A percentile compares a stretch with the other conserved stretches of the same genome.
Evolutionary conservation across 2,329 filamentous ascomycete species (phyloP).

Genomic region (Hyphodiscus sp.): DNA sequence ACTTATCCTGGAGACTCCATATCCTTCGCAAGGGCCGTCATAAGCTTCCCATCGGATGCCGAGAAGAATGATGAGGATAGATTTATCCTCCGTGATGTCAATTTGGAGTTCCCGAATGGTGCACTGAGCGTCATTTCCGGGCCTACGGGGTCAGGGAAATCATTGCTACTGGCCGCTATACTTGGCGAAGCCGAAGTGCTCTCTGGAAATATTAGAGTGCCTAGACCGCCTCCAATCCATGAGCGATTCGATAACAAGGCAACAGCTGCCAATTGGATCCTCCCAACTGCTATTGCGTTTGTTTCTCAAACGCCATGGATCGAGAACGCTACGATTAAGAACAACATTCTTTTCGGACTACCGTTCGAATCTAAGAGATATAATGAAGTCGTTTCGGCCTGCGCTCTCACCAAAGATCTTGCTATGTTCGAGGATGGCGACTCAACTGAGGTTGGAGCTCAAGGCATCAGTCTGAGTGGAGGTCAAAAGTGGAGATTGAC

Average conservation of each 20-base stretch:
- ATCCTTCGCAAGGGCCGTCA: constrained; percentile 56
- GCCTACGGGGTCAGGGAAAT: constrained; percentile 72
- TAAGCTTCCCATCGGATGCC: constrained; percentile 67
- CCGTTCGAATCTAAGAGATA: constrained; percentile 62
- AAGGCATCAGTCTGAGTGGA: constrained; percentile 75
- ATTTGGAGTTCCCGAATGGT: constrained; percentile 57
- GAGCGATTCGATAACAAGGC: constrained; percentile 57
- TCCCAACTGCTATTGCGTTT: constrained; percentile 61
- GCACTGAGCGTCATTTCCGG: constrained; percentile 70
- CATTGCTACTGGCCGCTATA: constrained; percentile 63
- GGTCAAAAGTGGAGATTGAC: constrained; percentile 78
- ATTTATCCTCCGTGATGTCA: constrained; percentile 60
- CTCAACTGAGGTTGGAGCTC: constrained; percentile 71
- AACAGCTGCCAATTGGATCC: constrained; percentile 54
- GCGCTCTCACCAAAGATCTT: constrained; percentile 67
- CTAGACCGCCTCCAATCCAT: constrained; percentile 39
- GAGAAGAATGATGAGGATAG: constrained; percentile 47
- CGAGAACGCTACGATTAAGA: constrained; percentile 68
- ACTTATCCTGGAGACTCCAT: constrained; percentile 52
- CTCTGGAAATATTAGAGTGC: constrained; percentile 50
- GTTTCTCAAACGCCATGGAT: constrained; percentile 79
- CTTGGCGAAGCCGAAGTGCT: constrained; percentile 68
- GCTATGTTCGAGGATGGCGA: constrained; percentile 70
- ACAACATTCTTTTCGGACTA: constrained; percentile 72
- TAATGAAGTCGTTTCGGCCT: constrained; percentile 59